Conservation (phyloP, 2,329 filamentous ascomycete species). For the Leptosphaerulina australis region DNA sequence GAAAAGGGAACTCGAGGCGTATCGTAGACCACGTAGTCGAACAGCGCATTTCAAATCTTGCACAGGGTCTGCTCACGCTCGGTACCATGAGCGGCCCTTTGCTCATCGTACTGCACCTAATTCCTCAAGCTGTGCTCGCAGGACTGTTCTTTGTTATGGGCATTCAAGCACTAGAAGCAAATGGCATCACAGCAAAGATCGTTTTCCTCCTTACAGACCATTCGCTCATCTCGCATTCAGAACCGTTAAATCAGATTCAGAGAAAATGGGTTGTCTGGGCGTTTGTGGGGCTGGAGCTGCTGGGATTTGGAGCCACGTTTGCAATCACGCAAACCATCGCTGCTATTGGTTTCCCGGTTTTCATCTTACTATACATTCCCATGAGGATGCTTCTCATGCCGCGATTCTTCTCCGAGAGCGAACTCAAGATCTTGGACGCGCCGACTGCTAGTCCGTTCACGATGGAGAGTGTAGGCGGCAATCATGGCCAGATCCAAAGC, state of each 20-base stretch:
- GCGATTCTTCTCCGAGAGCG: slow-evolving; percentile 55
- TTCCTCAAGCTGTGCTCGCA: slow-evolving; percentile 60
- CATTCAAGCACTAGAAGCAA: slow-evolving; percentile 58
- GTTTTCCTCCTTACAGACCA: slow-evolving; percentile 57
- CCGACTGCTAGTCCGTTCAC: slow-evolving; percentile 62
- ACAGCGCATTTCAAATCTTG: slow-evolving; percentile 62
- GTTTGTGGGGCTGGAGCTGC: slow-evolving; percentile 59
- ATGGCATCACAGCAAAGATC: slow-evolving; percentile 60
- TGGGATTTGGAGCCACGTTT: slow-evolving; percentile 60
- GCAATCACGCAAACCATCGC: slow-evolving; percentile 66
- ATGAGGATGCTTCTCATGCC: slow-evolving; percentile 59
- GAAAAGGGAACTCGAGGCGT: slow-evolving; percentile 52
- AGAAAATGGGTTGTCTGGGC: slow-evolving; percentile 54
- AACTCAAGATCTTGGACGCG: slow-evolving; percentile 59
- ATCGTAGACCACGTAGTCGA: slow-evolving; percentile 59
- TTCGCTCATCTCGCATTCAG: slow-evolving; percentile 55
- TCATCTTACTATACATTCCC: slow-evolving; percentile 63
- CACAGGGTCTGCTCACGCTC: slow-evolving; percentile 61
- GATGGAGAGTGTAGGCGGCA: slow-evolving; percentile 59
- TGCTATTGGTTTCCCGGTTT: slow-evolving; percentile 64
- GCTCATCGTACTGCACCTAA: slow-evolving; percentile 59
- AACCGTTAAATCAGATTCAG: slow-evolving; percentile 54
- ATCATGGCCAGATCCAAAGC: slow-evolving; percentile 42
- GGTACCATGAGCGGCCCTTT: slow-evolving; percentile 64
- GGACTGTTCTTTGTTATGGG: slow-evolving; percentile 66